Evolutionary conservation across 306 rosid species (phyloP).

Genomic region (Cercis canadensis): DNA sequence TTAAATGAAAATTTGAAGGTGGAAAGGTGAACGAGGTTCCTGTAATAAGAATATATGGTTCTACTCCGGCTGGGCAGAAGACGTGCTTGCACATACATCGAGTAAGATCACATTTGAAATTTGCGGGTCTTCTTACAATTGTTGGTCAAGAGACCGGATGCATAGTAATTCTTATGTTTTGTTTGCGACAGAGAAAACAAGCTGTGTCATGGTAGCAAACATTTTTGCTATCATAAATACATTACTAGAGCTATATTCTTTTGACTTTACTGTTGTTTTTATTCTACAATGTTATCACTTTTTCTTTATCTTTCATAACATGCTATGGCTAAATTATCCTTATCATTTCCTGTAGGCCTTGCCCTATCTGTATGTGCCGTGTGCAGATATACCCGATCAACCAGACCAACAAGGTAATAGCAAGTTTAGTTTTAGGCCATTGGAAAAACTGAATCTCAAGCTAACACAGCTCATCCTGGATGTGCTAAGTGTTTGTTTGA

Average conservation of each 20-base stretch:
- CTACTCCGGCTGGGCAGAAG: slow-evolving; percentile 95
- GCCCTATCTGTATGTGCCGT: slow-evolving; percentile 86
- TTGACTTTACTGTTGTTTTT: neutral
- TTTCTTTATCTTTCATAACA: neutral
- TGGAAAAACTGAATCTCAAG: neutral
- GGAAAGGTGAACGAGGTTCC: slow-evolving; percentile 89
- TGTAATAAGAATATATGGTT: slow-evolving; percentile 81
- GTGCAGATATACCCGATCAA: slow-evolving; percentile 64
- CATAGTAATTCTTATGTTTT: no score
- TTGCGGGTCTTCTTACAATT: neutral
- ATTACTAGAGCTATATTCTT: neutral
- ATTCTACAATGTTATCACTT: neutral
- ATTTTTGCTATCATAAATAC: slow-evolving; percentile 11
- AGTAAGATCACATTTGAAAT: slow-evolving; percentile 53
- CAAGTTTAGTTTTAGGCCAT: slow-evolving; percentile 15
- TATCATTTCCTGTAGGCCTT: slow-evolving; percentile 62
- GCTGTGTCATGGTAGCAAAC: neutral
- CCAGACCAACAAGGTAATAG: slow-evolving; percentile 60
- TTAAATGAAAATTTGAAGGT: slow-evolving; percentile 47
- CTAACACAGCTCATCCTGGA: neutral
- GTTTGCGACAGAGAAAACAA: no score
- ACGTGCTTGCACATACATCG: slow-evolving; percentile 89
- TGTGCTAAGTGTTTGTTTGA: slow-evolving; percentile 30
- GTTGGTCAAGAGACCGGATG: no score
- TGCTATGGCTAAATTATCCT: slow-evolving; percentile 11